phyloP scores from a whole-genome alignment of 805 yeast genomes.

The Candida methanosorbosa region DNA sequence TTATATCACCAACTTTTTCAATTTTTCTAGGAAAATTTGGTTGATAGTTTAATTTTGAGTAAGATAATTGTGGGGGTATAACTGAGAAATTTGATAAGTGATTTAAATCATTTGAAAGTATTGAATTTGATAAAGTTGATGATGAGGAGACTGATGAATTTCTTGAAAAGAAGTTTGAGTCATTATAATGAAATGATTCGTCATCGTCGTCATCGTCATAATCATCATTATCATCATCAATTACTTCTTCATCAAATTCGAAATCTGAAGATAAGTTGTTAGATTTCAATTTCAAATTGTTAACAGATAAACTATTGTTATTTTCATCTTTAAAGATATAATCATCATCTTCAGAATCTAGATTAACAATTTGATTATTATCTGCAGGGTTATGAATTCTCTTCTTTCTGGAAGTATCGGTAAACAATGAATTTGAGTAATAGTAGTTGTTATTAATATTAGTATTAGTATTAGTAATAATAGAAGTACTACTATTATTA shows the following conservation, averaged over 20 bases:
- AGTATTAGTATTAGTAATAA: background rate
- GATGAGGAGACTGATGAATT: conserved; percentile 10
- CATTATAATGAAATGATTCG: background rate
- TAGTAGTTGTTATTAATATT: background rate
- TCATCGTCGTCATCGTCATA: conserved; percentile 1
- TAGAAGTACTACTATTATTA: background rate
- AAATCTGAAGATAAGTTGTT: background rate
- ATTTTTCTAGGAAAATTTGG: conserved; percentile 21
- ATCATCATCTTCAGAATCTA: conserved; percentile 34
- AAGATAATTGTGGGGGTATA: conserved; percentile 39
- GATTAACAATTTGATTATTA: too few relatives aligned
- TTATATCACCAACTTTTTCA: conserved; percentile 32
- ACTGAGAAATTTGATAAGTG: background rate
- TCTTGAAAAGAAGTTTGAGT: conserved; percentile 1
- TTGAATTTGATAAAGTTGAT: conserved; percentile 4
- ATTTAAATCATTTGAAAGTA: background rate
- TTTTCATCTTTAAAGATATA: conserved; percentile 18
- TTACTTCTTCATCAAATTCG: conserved; percentile 4
- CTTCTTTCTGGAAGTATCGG: too few relatives aligned
- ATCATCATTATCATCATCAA: conserved; percentile 5
- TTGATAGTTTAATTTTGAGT: conserved; percentile 33
- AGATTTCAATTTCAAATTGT: background rate
- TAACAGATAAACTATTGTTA: background rate
- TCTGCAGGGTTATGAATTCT: too few relatives aligned
- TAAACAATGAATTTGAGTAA: too few relatives aligned